These are phyloP conservation scores for Monilinia fructicola DNA, from an alignment of 2,329 filamentous ascomycete genomes.

Conservation along the genomic window DNA sequence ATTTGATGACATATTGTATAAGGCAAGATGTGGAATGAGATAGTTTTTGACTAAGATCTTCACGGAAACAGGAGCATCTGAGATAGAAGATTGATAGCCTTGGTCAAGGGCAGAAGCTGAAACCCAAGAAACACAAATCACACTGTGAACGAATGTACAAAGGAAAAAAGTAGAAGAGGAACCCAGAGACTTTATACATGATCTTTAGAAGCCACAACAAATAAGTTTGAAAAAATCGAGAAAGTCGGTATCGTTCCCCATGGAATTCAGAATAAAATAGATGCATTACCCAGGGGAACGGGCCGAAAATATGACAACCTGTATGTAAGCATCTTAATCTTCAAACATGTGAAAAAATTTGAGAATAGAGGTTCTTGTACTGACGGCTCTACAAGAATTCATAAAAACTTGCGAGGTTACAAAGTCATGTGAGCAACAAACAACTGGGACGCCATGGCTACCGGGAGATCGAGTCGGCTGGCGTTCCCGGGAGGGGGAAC, in stretches of 20 bases:
- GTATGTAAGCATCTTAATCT: neutral
- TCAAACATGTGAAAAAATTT: neutral
- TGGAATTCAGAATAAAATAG: neutral
- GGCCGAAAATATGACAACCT: neutral
- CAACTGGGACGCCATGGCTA: neutral
- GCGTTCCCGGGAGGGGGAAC: neutral
- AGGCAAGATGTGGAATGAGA: neutral
- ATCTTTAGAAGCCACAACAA: neutral
- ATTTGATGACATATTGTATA: constrained; percentile 4
- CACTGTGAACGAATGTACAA: neutral
- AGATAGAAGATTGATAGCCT: neutral
- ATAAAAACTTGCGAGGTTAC: neutral
- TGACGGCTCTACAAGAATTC: neutral
- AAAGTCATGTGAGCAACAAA: neutral
- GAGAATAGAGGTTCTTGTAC: neutral
- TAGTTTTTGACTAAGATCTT: neutral
- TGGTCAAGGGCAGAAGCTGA: neutral
- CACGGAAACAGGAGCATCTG: neutral
- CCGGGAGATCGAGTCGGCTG: too few species aligned
- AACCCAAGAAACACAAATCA: neutral
- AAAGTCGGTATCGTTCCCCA: neutral
- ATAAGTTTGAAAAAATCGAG: neutral
- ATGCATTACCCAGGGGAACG: neutral
- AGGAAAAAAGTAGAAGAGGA: neutral
- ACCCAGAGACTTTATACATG: neutral